phyloP scores from a whole-genome alignment of 2,329 filamentous ascomycete genomes.

The Aspergillus uvarum region DNA sequence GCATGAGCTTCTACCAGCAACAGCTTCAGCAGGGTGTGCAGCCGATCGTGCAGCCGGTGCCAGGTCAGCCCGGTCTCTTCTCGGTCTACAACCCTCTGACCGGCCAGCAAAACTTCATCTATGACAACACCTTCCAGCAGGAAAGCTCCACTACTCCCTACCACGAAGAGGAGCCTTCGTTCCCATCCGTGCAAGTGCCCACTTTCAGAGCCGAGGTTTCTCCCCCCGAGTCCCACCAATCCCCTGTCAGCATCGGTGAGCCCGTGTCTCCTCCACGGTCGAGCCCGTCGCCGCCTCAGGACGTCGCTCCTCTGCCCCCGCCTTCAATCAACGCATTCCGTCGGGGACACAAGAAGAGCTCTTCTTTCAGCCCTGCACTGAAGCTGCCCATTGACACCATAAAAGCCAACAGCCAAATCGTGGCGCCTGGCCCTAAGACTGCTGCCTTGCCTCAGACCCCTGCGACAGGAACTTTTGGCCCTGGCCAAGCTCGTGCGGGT shows the following conservation, averaged over 20 bases:
- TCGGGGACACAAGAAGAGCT: conserved; percentile 86
- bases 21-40: conserved; percentile 67
- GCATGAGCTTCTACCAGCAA: conserved; percentile 62
- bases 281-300: conserved; percentile 67
- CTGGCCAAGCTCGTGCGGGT: conserved; percentile 86
- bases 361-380: conserved; percentile 63
- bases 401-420: conserved; percentile 54
- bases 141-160: conserved; percentile 36
- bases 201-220: conserved; percentile 79
- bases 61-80: conserved; percentile 72
- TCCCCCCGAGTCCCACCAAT: conserved; percentile 63
- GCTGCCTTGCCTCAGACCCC: conserved; percentile 78
- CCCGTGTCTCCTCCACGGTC: conserved; percentile 61
- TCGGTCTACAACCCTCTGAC: conserved; percentile 82
- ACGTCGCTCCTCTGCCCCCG: conserved; percentile 73
- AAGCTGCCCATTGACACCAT: conserved; percentile 46
- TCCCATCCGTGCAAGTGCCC: conserved; percentile 54
- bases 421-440: conserved; percentile 69
- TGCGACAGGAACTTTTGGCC: conserved; percentile 81
- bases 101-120: conserved; percentile 77
- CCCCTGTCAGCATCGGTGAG: conserved; percentile 60
- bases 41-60: conserved; percentile 62
- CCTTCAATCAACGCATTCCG: conserved; percentile 91
- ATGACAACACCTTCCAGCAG: conserved; percentile 64
- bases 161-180: conserved; percentile 42